phyloP scores from a whole-genome alignment of 148 eudicot species.

The Fagopyrum homotropicum region DNA sequence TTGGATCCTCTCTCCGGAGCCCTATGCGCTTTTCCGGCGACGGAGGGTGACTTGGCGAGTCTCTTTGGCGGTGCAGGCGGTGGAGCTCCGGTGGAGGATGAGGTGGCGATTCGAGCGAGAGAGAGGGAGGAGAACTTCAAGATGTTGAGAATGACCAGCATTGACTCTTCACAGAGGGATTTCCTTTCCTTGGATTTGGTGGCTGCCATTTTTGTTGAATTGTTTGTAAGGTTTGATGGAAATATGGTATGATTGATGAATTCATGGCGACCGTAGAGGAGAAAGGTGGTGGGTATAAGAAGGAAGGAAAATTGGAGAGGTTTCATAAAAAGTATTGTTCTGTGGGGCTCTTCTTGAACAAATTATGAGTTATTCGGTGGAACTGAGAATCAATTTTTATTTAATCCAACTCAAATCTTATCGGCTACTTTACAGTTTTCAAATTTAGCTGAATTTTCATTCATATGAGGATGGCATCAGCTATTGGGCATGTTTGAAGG shows the following conservation, averaged over 20 bases:
- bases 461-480: too few species aligned
- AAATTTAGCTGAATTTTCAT: too few species aligned
- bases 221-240: background rate
- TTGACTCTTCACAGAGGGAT: slow-evolving; percentile 50
- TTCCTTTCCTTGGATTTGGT: slow-evolving; percentile 24
- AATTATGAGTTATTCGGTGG: slow-evolving; percentile 16
- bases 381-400: background rate
- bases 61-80: background rate
- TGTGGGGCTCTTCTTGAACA: background rate
- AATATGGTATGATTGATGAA: background rate
- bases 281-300: background rate
- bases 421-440: too few species aligned
- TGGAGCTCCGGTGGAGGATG: background rate
- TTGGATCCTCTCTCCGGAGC: slow-evolving; percentile 30
- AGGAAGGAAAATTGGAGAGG: background rate
- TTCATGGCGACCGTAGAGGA: background rate
- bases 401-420: too few species aligned
- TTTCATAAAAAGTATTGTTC: background rate
- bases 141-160: slow-evolving; percentile 41
- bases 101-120: slow-evolving; percentile 20
- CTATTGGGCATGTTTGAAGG: too few species aligned
- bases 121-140: slow-evolving; percentile 43
- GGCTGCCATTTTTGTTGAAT: slow-evolving; percentile 11
- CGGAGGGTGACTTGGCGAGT: background rate
- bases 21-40: slow-evolving; percentile 15